phyloP scores from a whole-genome alignment of 495 filamentous ascomycete genomes.

The Cenococcum geophilum region DNA sequence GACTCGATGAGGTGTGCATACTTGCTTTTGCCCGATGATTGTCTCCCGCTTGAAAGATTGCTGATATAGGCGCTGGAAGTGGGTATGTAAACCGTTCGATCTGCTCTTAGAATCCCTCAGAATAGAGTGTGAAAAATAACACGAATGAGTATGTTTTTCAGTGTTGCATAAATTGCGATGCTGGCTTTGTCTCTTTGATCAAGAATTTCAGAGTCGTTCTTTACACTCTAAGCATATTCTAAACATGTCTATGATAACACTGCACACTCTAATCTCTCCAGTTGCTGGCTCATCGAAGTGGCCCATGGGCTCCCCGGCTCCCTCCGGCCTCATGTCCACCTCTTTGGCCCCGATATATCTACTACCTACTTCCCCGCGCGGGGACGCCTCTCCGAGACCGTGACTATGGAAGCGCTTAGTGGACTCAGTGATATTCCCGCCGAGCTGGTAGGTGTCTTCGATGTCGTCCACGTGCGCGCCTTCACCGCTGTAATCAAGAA shows the following conservation, averaged over 20 bases:
- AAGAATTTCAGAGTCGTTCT: no score
- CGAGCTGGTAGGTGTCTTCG: conserved; percentile 6
- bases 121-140: background rate
- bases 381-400: background rate
- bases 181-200: no score
- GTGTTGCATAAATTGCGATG: no score
- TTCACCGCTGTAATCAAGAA: conserved; percentile 13
- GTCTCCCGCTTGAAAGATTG: background rate
- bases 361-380: conserved; percentile 3
- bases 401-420: conserved; percentile 4
- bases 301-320: background rate
- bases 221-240: no score
- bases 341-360: conserved; percentile 8
- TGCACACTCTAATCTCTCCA: background rate
- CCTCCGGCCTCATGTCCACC: background rate
- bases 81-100: conserved; percentile 1
- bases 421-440: conserved; percentile 9
- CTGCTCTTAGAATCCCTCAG: background rate
- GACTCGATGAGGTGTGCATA: no score
- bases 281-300: conserved; percentile 2
- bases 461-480: conserved; percentile 17
- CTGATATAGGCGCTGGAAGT: conserved; percentile 13
- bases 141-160: no score
- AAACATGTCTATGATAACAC: no score
- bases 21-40: no score